phyloP scores from a whole-genome alignment of 805 yeast species.

The Saccharomyces cerevisiae region DNA sequence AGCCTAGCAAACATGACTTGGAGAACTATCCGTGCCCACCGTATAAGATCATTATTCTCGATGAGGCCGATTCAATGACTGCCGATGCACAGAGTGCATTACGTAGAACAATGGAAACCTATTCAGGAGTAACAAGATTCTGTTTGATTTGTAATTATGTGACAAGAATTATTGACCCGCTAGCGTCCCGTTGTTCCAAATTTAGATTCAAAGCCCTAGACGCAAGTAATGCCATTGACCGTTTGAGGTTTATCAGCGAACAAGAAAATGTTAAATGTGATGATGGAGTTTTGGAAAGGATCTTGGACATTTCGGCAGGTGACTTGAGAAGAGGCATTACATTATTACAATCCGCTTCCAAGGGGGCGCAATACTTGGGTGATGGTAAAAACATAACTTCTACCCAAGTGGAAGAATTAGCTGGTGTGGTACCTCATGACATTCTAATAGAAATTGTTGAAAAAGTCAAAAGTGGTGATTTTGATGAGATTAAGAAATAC shows the following conservation, averaged over 20 bases:
- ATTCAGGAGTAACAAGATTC: conserved; percentile 83
- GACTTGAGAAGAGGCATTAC: conserved; percentile 93
- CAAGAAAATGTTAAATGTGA: conserved; percentile 40
- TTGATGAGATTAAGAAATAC: conserved; percentile 30
- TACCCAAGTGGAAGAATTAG: conserved; percentile 53
- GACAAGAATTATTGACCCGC: conserved; percentile 91
- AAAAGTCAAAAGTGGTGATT: conserved; percentile 30
- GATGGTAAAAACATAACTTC: conserved; percentile 35
- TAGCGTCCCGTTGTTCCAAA: conserved; percentile 93
- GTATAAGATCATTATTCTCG: conserved; percentile 82
- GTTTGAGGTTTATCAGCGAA: conserved; percentile 53
- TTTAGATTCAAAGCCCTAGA: conserved; percentile 81
- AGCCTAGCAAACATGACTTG: conserved; percentile 61
- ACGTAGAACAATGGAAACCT: conserved; percentile 88
- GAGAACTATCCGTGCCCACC: conserved; percentile 91
- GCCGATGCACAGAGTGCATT: conserved; percentile 92
- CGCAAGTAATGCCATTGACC: conserved; percentile 54
- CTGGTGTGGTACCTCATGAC: conserved; percentile 60
- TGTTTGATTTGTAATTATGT: conserved; percentile 94
- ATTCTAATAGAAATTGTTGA: conserved; percentile 37
- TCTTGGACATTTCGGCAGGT: conserved; percentile 71
- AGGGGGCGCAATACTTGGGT: conserved; percentile 35
- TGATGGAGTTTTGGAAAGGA: conserved; percentile 48
- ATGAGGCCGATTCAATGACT: conserved; percentile 97
- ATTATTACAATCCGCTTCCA: conserved; percentile 74